Evolutionary conservation across 257 asterid genomes (phyloP), one percentile per base, ranked within the genome.

Genomic region (Solanum tacnaense): DNA sequence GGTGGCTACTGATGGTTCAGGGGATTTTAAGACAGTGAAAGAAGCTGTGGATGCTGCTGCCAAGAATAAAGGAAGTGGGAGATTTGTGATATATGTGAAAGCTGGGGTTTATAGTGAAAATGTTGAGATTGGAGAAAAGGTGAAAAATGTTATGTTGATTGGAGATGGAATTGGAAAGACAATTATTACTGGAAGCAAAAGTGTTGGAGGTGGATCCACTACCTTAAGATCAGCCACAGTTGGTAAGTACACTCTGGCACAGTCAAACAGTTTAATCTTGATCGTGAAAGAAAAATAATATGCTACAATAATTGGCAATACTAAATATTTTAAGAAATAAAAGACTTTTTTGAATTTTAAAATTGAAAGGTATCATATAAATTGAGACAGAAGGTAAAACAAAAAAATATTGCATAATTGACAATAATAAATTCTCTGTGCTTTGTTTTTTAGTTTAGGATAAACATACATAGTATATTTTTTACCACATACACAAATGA

Each of bases 141-240:
- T 93, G 90, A 91, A 70, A 93, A 93, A 95, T 91, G 92, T 96
- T 6, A 96, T 92, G 98, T 84, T 96, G 86, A 71, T 94, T 73
- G 99, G 98, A 25, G 99, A 95, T 84, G 99, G 98, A 1, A 96
- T 95, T 83, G 98, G 98, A 86, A 93, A 68, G 89, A 96, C 99
- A 2, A 91, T 96, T n/a, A 96, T 96, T 83, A 95, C 98, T 58
- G 98, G 99, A 65, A 94, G 97, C 86, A 90, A 85, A 65, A 95
- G 98, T 84, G 96, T 94, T 75, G 96, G 90, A 76, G 96, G 98
- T 11, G 95, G 96, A 85, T 85, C 93, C 89, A 94, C 98, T 92
- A 96, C 99, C 73, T 96, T 94, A 88, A 88, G 86, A 21, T 94
- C 98, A 3, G 98, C 98, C 89, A 95, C 99, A 5, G 95, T 96